A percentile compares a stretch with the other conserved stretches of the same genome.
Conservation (phyloP, 495 filamentous ascomycete species). For the Cenococcum geophilum region DNA sequence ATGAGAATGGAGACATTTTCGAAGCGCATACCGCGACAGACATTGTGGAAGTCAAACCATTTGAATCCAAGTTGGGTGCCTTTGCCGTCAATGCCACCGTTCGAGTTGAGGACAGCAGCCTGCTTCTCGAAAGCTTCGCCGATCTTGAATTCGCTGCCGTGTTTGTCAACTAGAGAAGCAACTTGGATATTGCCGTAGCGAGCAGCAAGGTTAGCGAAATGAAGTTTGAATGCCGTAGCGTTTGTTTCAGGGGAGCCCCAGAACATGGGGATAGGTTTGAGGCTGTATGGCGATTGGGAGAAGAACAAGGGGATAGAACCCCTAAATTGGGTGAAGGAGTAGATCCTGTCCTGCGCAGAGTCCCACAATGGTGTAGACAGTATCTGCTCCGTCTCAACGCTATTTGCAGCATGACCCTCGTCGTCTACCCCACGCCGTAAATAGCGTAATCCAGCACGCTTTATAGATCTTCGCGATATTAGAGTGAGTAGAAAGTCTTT, state of each 20-base stretch:
- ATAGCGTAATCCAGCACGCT: slow-evolving; percentile 82
- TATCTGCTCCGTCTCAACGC: slow-evolving; percentile 90
- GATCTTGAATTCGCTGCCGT: slow-evolving; percentile 68
- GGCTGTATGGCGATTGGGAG: slow-evolving; percentile 83
- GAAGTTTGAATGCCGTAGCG: slow-evolving; percentile 65
- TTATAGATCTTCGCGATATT: slow-evolving; percentile 76
- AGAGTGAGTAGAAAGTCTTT: slow-evolving; percentile 66
- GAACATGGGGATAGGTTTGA: slow-evolving; percentile 79
- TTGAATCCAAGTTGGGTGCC: slow-evolving; percentile 61
- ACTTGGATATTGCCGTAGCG: slow-evolving; percentile 70
- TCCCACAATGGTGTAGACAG: slow-evolving; percentile 62
- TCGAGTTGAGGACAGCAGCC: slow-evolving; percentile 56
- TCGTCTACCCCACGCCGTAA: slow-evolving; percentile 88
- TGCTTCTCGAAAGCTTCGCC: slow-evolving; percentile 69
- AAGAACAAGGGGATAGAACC: slow-evolving; percentile 91
- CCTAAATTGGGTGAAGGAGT: slow-evolving; percentile 78
- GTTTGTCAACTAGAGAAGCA: slow-evolving; percentile 83
- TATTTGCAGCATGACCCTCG: slow-evolving; percentile 79
- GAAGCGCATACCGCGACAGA: slow-evolving; percentile 93
- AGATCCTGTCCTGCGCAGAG: slow-evolving; percentile 51
- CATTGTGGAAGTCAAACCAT: slow-evolving; percentile 94
- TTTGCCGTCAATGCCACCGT: slow-evolving; percentile 47
- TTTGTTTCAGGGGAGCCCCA: slow-evolving; percentile 74
- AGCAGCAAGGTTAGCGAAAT: slow-evolving; percentile 60
- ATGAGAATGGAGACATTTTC: slow-evolving; percentile 81